Evolutionary conservation across 768 basidiomycete species (phyloP).

Genomic region (Pholiota molesta): DNA sequence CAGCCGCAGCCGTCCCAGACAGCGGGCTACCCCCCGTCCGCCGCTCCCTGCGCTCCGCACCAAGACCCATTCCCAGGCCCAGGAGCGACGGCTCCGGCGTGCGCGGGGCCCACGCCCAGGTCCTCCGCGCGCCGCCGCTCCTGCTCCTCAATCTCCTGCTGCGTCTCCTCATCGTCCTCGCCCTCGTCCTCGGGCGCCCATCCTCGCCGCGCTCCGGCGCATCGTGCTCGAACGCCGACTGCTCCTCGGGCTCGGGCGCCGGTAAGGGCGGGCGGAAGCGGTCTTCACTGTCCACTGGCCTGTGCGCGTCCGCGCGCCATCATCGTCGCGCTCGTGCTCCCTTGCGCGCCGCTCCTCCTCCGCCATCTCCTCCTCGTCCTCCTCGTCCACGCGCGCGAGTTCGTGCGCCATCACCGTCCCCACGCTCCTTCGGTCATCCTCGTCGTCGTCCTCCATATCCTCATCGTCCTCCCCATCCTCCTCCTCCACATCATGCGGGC

Average conservation of each 20-base stretch:
- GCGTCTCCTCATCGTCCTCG: conserved; percentile 15
- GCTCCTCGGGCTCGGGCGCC: too few species aligned
- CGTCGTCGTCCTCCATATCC: conserved; percentile 44
- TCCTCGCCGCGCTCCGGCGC: conserved; percentile 11
- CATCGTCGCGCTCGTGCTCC: conserved; percentile 4
- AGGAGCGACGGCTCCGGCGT: conserved; percentile 77
- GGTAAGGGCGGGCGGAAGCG: conserved; percentile 2
- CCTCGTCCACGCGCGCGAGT: conserved; percentile 73
- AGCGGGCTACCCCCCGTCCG: conserved; percentile 1
- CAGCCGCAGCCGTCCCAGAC: not conserved
- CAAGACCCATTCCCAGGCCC: conserved; percentile 23
- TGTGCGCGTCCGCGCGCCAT: not conserved
- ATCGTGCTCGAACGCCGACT: conserved; percentile 5
- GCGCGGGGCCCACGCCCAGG: conserved; percentile 56
- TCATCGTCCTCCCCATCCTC: conserved; percentile 23
- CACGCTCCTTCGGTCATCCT: conserved; percentile 75
- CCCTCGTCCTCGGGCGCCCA: conserved; percentile 9
- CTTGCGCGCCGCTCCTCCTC: conserved; percentile 16
- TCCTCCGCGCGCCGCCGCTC: conserved; percentile 35
- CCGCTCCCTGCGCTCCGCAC: not conserved
- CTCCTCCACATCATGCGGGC: conserved; percentile 32
- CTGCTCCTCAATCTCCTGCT: conserved; percentile 21
- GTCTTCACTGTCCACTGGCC: conserved; percentile 3
- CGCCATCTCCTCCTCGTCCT: conserved; percentile 64
- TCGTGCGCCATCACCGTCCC: conserved; percentile 71